Evolutionary conservation across 768 basidiomycete species (phyloP).

Genomic region (Russula vinacea): DNA sequence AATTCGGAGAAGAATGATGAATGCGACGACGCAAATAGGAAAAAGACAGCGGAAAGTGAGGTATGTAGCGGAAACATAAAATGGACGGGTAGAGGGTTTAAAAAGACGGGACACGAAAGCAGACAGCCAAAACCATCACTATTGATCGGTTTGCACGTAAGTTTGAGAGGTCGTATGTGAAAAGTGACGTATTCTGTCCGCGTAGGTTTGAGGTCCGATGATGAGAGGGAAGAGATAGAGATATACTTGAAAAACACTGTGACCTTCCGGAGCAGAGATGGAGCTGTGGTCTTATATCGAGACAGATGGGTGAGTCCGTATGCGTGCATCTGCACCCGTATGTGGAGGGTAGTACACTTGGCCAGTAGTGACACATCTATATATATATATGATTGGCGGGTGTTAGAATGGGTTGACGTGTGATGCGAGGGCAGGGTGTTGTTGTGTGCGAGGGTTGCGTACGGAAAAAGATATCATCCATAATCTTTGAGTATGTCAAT

Average conservation of each 20-base stretch:
- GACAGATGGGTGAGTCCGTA: slow-evolving; percentile 22
- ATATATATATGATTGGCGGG: slow-evolving; percentile 18
- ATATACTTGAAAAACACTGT: slow-evolving; percentile 10
- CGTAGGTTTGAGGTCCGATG: not conserved
- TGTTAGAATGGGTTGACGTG: slow-evolving; percentile 10
- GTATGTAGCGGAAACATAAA: not conserved
- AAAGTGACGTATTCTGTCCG: slow-evolving; percentile 1
- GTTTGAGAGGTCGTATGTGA: not conserved
- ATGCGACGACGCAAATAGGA: not conserved
- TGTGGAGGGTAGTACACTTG: slow-evolving; percentile 18
- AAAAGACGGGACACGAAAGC: not conserved
- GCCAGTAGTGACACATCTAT: slow-evolving; percentile 11
- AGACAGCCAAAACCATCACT: slow-evolving; percentile 7
- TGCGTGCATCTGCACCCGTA: slow-evolving; percentile 13
- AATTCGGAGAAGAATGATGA: not conserved
- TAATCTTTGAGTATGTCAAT: not conserved
- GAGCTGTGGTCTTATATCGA: slow-evolving; percentile 13
- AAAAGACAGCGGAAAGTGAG: not conserved
- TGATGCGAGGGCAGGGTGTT: slow-evolving; percentile 1
- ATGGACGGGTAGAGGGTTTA: not conserved
- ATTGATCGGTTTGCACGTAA: not conserved
- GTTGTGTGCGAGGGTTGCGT: not conserved
- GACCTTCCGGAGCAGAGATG: slow-evolving; percentile 5
- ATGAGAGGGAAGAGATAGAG: not conserved
- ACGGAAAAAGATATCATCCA: not conserved